Evolutionary conservation across 192 early-diverging fungal species (phyloP), one percentile per base, ranked within the genome.

Genomic region (Fimicolochytrium jonesii): DNA sequence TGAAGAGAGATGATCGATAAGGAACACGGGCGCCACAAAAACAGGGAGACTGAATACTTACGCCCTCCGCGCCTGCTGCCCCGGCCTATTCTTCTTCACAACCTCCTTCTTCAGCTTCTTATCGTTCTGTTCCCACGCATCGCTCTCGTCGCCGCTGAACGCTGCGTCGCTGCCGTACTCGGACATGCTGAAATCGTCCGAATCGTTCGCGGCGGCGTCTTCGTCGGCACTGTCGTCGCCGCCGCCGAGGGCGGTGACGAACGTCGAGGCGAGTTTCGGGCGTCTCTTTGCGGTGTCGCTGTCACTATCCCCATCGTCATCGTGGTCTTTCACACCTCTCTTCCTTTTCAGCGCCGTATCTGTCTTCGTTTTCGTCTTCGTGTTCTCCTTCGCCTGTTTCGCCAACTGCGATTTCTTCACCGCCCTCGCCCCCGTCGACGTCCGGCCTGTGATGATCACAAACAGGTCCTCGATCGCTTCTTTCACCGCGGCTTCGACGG

Each of bases 1-100:
- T 66, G 22, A 53, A 56, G 53, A 45, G 41, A 3, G 29, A 54
- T 41, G 31, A 35, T 17, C 18, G 9, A 51, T 18, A 15, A 22
- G 32, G 33, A 46, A 55, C n/a, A 0, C 35, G 17, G 28, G 23
- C 18, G 33, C 11, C n/a, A 55, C 17, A 35, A 13, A n/a, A 10
- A 29, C 15, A 10, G 31, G 53, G 43, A 36, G 34, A 58, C 56
- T 25, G 6, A 57, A 32, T 17, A 67, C 75, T 61, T 57, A 77
- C 75, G 28, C 68, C 47, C 68, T 41, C 39, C 77, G 54, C 15
- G 67, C 71, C 39, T 68, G 39, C 58, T 79, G 77, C 0, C 77
- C 77, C 56, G 42, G 42, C 11, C 77, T 60, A 33, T 79, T 79
- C 63, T 79, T 79, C 28, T 70, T 69, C 32, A 52, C 67, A n/a